phyloP scores from a whole-genome alignment of 768 basidiomycete genomes.

The Agrocybe praecox region DNA sequence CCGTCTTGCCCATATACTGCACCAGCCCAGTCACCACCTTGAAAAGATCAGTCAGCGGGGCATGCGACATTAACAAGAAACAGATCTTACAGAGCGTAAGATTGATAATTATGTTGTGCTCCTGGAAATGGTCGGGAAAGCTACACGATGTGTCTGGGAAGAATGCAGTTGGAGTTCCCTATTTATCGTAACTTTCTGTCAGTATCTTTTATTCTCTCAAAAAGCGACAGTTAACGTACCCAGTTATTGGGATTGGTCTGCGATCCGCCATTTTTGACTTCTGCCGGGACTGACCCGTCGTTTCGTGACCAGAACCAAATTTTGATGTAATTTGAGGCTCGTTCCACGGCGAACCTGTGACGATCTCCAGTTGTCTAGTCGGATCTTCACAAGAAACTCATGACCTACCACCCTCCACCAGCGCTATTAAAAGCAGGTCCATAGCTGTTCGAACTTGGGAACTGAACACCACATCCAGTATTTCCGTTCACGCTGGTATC shows the following conservation, averaged over 20 bases:
- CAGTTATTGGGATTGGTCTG: constrained; percentile 51
- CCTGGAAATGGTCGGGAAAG: constrained; percentile 53
- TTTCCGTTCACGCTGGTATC: constrained; percentile 17
- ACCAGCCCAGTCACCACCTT: constrained; percentile 62
- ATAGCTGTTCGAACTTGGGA: constrained; percentile 40
- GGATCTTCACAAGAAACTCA: neutral
- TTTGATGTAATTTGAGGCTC: constrained; percentile 55
- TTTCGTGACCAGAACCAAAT: constrained; percentile 77
- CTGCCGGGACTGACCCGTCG: constrained; percentile 45
- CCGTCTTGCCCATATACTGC: constrained; percentile 43
- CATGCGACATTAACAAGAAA: neutral
- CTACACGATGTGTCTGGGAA: constrained; percentile 66
- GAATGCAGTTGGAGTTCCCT: constrained; percentile 60
- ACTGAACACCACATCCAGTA: constrained; percentile 45
- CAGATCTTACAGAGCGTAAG: constrained; percentile 35
- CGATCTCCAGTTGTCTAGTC: neutral
- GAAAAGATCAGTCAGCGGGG: neutral
- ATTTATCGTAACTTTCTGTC: neutral
- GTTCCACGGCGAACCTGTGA: constrained; percentile 63
- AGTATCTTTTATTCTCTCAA: neutral
- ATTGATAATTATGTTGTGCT: constrained; percentile 68
- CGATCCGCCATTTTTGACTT: constrained; percentile 41
- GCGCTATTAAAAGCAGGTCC: constrained; percentile 56
- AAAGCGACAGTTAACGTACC: constrained; percentile 36
- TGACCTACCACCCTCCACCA: constrained; percentile 59